phyloP scores from a whole-genome alignment of 2,329 filamentous ascomycete species.

The Ophiostoma ips region DNA sequence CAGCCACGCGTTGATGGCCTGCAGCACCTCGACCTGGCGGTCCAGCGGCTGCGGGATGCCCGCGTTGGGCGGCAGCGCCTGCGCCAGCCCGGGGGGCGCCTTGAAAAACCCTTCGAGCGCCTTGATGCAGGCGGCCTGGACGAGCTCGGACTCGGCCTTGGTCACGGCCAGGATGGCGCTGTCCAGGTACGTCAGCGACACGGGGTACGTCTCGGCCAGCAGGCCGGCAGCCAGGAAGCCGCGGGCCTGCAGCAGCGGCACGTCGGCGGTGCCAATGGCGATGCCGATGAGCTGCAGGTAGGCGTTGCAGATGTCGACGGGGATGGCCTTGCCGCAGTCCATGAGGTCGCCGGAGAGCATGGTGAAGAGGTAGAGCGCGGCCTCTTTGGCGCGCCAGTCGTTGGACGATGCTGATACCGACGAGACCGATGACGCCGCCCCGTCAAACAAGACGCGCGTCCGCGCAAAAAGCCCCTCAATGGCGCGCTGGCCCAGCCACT shows the following conservation, averaged over 20 bases:
- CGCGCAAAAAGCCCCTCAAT: slow-evolving; percentile 68
- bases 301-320: slow-evolving; percentile 51
- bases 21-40: slow-evolving; percentile 45
- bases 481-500: slow-evolving; percentile 68
- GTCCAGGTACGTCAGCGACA: slow-evolving; percentile 53
- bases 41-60: neutral
- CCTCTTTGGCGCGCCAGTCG: slow-evolving; percentile 55
- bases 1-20: slow-evolving; percentile 60
- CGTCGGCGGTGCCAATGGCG: slow-evolving; percentile 52
- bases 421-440: too few species aligned
- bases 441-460: slow-evolving; percentile 57
- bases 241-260: slow-evolving; percentile 69
- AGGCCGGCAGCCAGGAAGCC: slow-evolving; percentile 78
- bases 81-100: slow-evolving; percentile 23
- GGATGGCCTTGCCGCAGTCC: slow-evolving; percentile 61
- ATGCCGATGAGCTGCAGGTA: slow-evolving; percentile 72
- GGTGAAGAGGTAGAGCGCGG: slow-evolving; percentile 72
- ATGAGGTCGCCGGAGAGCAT: slow-evolving; percentile 78
- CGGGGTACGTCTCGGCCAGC: slow-evolving; percentile 54
- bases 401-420: too few species aligned
- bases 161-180: slow-evolving; percentile 63
- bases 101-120: slow-evolving; percentile 56
- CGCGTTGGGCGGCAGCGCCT: slow-evolving; percentile 12
- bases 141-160: slow-evolving; percentile 58
- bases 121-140: slow-evolving; percentile 84